Evolutionary conservation across 345 rosid species (phyloP).

Genomic region (Salix dunnii): DNA sequence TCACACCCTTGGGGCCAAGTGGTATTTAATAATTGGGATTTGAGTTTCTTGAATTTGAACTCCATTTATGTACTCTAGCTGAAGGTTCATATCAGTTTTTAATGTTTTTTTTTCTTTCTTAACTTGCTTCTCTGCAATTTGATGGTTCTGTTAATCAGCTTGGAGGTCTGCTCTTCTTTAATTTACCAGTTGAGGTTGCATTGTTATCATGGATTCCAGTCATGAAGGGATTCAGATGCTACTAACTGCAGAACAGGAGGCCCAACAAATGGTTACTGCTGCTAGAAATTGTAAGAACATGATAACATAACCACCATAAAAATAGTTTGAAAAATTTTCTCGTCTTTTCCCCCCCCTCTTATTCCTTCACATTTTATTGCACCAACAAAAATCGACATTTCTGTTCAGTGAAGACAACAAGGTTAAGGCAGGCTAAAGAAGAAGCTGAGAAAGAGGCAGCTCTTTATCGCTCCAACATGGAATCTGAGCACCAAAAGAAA

Average conservation of each 20-base stretch:
- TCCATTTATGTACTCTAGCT: too few species aligned
- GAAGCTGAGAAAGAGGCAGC: constrained; percentile 50
- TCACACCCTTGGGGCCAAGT: too few species aligned
- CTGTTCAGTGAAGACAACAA: constrained; percentile 33
- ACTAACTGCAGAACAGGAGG: constrained; percentile 53
- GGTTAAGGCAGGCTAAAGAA: constrained; percentile 54
- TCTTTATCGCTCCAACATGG: constrained; percentile 32
- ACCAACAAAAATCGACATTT: background rate
- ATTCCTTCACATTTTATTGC: background rate
- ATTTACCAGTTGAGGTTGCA: background rate
- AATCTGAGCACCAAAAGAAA: constrained; percentile 35
- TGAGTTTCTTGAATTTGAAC: too few species aligned
- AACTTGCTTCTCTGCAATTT: background rate
- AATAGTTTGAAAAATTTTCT: background rate
- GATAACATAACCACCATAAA: too few species aligned
- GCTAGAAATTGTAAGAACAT: constrained; percentile 41
- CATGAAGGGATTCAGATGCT: constrained; percentile 63
- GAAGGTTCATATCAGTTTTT: too few species aligned
- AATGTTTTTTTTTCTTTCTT: too few species aligned
- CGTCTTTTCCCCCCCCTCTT: too few species aligned
- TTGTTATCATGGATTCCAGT: constrained; percentile 37
- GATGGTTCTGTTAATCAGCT: background rate
- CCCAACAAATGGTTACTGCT: constrained; percentile 44
- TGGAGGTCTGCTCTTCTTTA: background rate
- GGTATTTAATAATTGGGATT: too few species aligned